Evolutionary conservation across 2,329 filamentous ascomycete species (phyloP).

Genomic region (Seiridium cupressi): DNA sequence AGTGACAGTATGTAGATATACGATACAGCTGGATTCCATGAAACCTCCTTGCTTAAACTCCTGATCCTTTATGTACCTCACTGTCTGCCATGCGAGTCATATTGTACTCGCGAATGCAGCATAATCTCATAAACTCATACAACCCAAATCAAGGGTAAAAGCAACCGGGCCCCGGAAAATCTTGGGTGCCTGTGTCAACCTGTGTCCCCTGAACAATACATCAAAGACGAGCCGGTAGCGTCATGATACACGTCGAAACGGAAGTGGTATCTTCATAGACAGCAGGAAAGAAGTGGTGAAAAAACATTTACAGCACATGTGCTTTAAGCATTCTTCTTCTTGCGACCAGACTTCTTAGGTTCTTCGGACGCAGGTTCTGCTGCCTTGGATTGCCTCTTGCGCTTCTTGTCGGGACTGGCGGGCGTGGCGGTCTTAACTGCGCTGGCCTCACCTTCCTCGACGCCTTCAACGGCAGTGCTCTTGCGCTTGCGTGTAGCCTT

Average conservation of each 20-base stretch:
- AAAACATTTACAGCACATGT: neutral
- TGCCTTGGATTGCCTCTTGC: conserved; percentile 57
- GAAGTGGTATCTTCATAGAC: conserved; percentile 1
- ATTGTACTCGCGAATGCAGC: neutral
- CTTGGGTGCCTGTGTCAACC: neutral
- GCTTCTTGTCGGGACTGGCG: conserved; percentile 62
- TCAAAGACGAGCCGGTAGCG: neutral
- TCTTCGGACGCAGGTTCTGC: conserved; percentile 52
- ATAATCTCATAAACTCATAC: conserved; percentile 4
- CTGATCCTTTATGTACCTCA: conserved; percentile 2
- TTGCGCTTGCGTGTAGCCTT: conserved; percentile 57
- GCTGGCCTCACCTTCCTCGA: conserved; percentile 40
- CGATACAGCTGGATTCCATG: neutral
- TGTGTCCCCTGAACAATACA: neutral
- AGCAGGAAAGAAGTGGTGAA: conserved; percentile 8
- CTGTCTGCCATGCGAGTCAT: neutral
- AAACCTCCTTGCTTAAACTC: neutral
- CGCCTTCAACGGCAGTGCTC: conserved; percentile 44
- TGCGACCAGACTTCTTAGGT: conserved; percentile 58
- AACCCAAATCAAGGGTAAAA: neutral
- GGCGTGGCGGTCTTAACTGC: conserved; percentile 37
- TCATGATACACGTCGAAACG: neutral
- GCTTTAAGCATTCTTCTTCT: conserved; percentile 49
- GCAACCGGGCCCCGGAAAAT: neutral
- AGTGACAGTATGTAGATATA: neutral